Conservation (phyloP, 768 basidiomycete species). For the Naganishia randhawae region DNA sequence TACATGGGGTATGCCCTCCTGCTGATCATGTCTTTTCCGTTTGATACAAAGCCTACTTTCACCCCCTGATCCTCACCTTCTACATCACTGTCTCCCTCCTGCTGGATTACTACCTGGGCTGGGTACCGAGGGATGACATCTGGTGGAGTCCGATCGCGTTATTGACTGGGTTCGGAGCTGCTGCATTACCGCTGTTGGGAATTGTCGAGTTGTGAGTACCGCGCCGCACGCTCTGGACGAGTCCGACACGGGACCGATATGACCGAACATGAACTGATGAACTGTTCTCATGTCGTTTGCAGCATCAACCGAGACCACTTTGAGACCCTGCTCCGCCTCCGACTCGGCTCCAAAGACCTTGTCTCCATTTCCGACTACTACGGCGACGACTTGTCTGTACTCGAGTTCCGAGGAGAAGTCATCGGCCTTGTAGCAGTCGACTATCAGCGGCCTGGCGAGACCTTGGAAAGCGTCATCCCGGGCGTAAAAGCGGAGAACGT, state of each 20-base stretch:
- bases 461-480: constrained; percentile 34
- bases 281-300: too few relatives aligned
- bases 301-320: constrained; percentile 33
- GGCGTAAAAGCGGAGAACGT: constrained; percentile 29
- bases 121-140: constrained; percentile 21
- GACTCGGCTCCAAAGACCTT: constrained; percentile 35
- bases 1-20: not conserved
- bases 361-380: constrained; percentile 33
- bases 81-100: constrained; percentile 25
- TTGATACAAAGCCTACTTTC: constrained; percentile 27
- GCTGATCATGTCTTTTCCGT: not conserved
- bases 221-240: too few relatives aligned
- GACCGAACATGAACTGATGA: not conserved
- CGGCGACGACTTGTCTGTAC: constrained; percentile 23
- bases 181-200: constrained; percentile 32
- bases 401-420: constrained; percentile 32
- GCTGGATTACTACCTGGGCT: constrained; percentile 29
- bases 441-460: constrained; percentile 20
- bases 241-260: too few relatives aligned
- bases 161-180: constrained; percentile 33
- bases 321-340: constrained; percentile 31
- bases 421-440: constrained; percentile 34
- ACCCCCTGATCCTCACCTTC: constrained; percentile 29
- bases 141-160: constrained; percentile 29
- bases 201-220: constrained; percentile 32